A percentile compares a stretch with the other conserved stretches of the same genome.
phyloP scores from a whole-genome alignment of 805 yeast species.

The Saturnispora gosingensis region DNA sequence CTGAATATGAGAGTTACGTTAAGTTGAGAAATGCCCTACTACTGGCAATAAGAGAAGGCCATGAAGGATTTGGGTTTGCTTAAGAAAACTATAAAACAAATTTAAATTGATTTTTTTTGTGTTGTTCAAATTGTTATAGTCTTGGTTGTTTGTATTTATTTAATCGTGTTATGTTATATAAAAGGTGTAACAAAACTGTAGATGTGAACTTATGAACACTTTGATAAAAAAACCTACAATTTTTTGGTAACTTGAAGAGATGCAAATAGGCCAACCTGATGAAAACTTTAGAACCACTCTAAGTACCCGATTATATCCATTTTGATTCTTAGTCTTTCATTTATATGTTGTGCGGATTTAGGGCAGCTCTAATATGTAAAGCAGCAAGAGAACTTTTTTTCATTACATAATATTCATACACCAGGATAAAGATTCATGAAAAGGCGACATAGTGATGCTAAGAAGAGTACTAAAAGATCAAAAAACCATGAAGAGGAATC shows the following conservation, averaged over 20 bases:
- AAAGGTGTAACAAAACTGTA: not conserved
- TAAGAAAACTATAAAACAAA: conserved; percentile 4
- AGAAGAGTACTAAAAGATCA: not conserved
- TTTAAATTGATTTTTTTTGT: not conserved
- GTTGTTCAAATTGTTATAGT: not conserved
- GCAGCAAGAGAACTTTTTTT: not conserved
- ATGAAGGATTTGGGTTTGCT: conserved; percentile 92
- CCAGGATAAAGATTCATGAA: not conserved
- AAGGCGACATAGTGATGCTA: not conserved
- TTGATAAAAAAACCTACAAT: too few relatives aligned
- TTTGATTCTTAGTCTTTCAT: too few relatives aligned
- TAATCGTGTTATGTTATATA: not conserved
- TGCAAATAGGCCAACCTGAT: too few relatives aligned
- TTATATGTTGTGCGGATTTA: too few relatives aligned
- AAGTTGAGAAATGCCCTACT: conserved; percentile 71
- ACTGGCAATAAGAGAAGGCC: conserved; percentile 87
- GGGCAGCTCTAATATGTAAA: too few relatives aligned
- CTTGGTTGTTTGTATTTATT: not conserved
- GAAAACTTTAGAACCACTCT: too few relatives aligned
- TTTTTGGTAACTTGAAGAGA: too few relatives aligned
- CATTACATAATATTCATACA: not conserved
- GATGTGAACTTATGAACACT: too few relatives aligned
- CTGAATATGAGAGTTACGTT: conserved; percentile 86
- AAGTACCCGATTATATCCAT: too few relatives aligned
- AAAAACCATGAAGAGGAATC: conserved; percentile 4